Percentiles rank a stretch among this genome's conserved stretches.
Conservation (phyloP, 192 early-diverging fungal genomes). For the Pilaira anomala region DNA sequence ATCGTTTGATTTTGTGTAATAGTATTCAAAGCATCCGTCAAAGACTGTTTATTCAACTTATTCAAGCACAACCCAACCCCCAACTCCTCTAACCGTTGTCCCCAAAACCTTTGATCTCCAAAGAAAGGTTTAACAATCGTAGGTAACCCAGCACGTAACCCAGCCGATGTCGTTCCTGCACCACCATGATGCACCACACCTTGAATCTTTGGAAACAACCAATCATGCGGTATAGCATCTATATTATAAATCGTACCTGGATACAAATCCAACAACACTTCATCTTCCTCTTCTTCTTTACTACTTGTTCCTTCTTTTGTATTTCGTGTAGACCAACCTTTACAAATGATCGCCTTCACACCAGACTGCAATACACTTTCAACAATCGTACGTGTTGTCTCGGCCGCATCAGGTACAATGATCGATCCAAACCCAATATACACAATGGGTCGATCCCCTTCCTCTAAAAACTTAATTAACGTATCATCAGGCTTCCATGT, state of each 20-base stretch:
- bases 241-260: constrained; percentile 53
- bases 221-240: constrained; percentile 72
- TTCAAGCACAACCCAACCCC: constrained; percentile 58
- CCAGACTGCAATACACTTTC: constrained; percentile 60
- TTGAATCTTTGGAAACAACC: constrained; percentile 63
- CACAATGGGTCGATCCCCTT: constrained; percentile 43
- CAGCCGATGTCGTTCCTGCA: constrained; percentile 72
- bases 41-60: constrained; percentile 50
- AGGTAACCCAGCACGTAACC: constrained; percentile 67
- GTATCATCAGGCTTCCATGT: constrained; percentile 54
- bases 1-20: constrained; percentile 54
- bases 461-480: constrained; percentile 51
- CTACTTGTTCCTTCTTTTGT: neutral
- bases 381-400: constrained; percentile 56
- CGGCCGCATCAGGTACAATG: constrained; percentile 66
- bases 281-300: neutral
- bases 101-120: constrained; percentile 71
- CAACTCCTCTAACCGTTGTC: constrained; percentile 55
- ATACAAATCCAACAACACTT: constrained; percentile 27
- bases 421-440: constrained; percentile 84
- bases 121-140: constrained; percentile 72
- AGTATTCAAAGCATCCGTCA: constrained; percentile 43
- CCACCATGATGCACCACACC: constrained; percentile 79
- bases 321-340: constrained; percentile 66
- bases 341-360: constrained; percentile 66